Base-by-base conservation (phyloP, 768 basidiomycete genomes). In the Suillus discolor region DNA sequence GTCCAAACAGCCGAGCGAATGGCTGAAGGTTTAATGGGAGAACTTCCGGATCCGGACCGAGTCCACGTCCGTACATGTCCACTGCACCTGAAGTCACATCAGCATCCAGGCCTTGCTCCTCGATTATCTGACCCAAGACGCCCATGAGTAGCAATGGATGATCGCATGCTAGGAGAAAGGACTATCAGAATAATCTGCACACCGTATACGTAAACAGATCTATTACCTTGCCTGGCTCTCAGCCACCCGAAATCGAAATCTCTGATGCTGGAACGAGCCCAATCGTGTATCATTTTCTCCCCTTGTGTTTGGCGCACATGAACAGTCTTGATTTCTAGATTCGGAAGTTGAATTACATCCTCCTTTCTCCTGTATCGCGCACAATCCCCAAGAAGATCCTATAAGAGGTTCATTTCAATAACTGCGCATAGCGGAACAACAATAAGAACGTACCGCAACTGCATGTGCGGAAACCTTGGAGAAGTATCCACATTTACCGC, bases 1-100 rank as follows among this genome's bases (percentile, higher is more conserved):
- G 44, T 25, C 59, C 39, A 31, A 61, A 61, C 13, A 61, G 34
- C 44, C 44, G 23, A 51, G 59, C 39, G 59, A 28, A 51, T 61
- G 39, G 13, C 31, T 51, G 59, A 23, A 61, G 59, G 59, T 6
- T 25, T 18, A 4, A 9, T 23, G 28, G 39, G 59, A 31, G 44
- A 31, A 61, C 39, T 41, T 55, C 18, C 7, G 20, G 54, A 55
- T 34, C 11, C 6, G 31, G 54, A 6, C 11, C 54, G 18, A 34
- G 54, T 6, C 54, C 31, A 6, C 31, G 54, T 20, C 11, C 1
- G 54, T 34, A 34, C 31, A 20, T 20, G 11, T 20, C 54, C 11
- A 12, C 54, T 55, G 18, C 54, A 55, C 34, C 5, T 20, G 31
- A 55, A 55, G 54, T 34, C n/a, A 55, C 12, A 54, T 55, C 20